Base-by-base conservation (phyloP, 1,139 yeast species). In the Kluyveromyces sp. region DNA sequence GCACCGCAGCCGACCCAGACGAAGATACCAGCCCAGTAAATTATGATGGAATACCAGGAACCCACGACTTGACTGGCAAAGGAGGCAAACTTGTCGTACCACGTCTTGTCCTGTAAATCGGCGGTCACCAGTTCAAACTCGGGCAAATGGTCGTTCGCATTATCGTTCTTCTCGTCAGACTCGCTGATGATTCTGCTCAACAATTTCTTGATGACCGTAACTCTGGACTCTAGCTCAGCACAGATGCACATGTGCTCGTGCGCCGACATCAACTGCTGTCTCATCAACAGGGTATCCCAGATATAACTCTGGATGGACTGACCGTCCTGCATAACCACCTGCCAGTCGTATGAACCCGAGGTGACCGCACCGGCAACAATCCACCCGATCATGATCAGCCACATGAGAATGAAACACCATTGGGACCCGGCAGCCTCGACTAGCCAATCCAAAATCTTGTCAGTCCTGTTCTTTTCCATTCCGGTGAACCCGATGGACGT, bases 241-340 rank as follows among this genome's bases (percentile, higher is more conserved):
- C 56, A 51, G 25, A 57, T 42, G 9, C 51, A 34, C 9, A 51
- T 41, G 34, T 58, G 60, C 22, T 56, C 61, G 41, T 57, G 60
- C 1, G 57, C 49, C 26, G 57, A 49, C 28, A 46, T 50, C 26
- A 65, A 47, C 45, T 67, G 71, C 47, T 67, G 70, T 49, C 71
- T 62, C 67, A 65, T 68, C 40, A 68, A 49, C 15, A 67, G 49
- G 0, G 71, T 65, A 45, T 67, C 70, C 65, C 69, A 67, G 26
- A 65, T 46, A 48, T 66, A 67, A 40, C 67, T 53, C 45, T 65
- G 70, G 40, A 68, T 64, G 0, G 71, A 65, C 47, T 64, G 67
- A 15, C 68, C 70, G 53, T 68, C 71, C 46, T 66, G 68, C 67
- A 67, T 67, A 3, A 64, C 64, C 35, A 67, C 65, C 50, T 68